phyloP scores from a whole-genome alignment of 2,329 filamentous ascomycete species.

The Neodidymelliopsis sp. region DNA sequence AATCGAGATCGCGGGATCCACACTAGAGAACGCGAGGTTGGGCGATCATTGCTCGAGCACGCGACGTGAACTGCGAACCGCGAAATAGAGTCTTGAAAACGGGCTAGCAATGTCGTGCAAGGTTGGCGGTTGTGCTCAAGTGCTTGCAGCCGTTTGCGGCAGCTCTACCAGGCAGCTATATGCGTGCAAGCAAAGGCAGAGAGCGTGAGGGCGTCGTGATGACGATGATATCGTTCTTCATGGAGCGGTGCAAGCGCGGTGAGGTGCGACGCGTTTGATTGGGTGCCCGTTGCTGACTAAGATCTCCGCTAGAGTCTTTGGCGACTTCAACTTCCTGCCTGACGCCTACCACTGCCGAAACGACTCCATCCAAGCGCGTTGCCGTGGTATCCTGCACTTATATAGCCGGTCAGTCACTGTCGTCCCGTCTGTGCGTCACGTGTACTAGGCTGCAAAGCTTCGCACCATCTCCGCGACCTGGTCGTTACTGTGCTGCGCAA shows the following conservation, averaged over 20 bases:
- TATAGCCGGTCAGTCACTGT: conserved; percentile 28
- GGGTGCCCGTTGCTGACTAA: conserved; percentile 22
- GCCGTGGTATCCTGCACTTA: conserved; percentile 35
- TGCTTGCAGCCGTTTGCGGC: neutral
- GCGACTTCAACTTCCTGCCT: conserved; percentile 35
- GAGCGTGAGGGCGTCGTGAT: conserved; percentile 19
- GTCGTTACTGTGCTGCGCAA: conserved; percentile 22
- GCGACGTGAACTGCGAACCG: conserved; percentile 33
- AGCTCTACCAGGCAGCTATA: conserved; percentile 24
- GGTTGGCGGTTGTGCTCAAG: conserved; percentile 5
- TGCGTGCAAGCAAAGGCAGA: conserved; percentile 20
- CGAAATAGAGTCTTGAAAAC: conserved; percentile 10
- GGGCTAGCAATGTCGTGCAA: conserved; percentile 17
- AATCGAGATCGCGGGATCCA: conserved; percentile 30
- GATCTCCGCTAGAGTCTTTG: conserved; percentile 1
- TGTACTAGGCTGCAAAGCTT: conserved; percentile 20
- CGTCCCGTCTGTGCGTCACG: conserved; percentile 30
- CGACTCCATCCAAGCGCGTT: conserved; percentile 39
- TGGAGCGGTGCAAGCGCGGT: conserved; percentile 33
- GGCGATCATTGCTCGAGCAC: conserved; percentile 46
- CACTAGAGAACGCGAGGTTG: conserved; percentile 41
- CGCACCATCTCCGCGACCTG: conserved; percentile 18
- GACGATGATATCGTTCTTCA: conserved; percentile 9
- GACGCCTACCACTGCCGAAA: conserved; percentile 30
- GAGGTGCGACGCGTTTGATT: conserved; percentile 32